Conservation (phyloP, 352 stramenopile species). For the Phytophthora meadii region DNA sequence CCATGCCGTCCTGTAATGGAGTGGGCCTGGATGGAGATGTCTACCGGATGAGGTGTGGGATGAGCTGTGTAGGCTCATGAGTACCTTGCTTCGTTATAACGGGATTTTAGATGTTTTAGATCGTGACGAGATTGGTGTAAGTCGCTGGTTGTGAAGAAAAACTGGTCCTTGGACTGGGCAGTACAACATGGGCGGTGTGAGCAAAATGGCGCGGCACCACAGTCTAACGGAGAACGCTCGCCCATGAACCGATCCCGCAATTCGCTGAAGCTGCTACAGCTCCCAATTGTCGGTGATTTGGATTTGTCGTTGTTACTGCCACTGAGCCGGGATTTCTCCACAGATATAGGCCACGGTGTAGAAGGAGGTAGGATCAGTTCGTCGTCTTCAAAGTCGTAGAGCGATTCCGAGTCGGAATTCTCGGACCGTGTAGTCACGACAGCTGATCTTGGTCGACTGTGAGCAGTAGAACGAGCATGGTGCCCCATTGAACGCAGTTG, state of each 20-base stretch:
- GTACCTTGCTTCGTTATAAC: too few relatives aligned
- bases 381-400: conserved; percentile 72
- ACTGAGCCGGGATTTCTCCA: not conserved
- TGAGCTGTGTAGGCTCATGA: too few relatives aligned
- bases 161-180: too few relatives aligned
- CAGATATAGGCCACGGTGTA: conserved; percentile 47
- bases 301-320: conserved; percentile 20
- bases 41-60: too few relatives aligned
- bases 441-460: conserved; percentile 20
- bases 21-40: too few relatives aligned
- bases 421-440: conserved; percentile 50
- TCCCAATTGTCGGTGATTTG: conserved; percentile 6
- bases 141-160: too few relatives aligned
- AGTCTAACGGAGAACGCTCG: conserved; percentile 38
- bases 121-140: too few relatives aligned
- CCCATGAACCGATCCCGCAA: conserved; percentile 36
- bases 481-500: conserved; percentile 29
- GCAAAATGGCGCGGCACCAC: too few relatives aligned
- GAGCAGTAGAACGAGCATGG: conserved; percentile 11
- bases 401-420: conserved; percentile 55
- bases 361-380: conserved; percentile 58
- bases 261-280: conserved; percentile 34
- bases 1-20: too few relatives aligned
- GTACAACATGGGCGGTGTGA: too few relatives aligned
- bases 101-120: too few relatives aligned